phyloP scores from a whole-genome alignment of 2,329 filamentous ascomycete genomes.

The Geoglossum cookeanum region DNA sequence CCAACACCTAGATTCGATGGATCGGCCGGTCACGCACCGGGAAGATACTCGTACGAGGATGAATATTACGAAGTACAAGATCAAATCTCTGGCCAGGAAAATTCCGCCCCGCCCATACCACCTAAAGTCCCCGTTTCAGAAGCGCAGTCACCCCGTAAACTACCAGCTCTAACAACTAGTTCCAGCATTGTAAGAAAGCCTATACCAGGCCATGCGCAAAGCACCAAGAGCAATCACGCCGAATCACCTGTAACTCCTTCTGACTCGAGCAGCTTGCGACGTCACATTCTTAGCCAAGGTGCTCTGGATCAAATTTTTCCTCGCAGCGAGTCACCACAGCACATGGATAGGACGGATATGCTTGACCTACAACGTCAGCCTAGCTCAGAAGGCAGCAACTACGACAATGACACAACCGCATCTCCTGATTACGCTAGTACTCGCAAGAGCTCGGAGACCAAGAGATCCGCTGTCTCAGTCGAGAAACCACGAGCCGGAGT shows the following conservation, averaged over 20 bases:
- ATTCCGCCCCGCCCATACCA: conserved; percentile 7
- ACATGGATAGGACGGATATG: not conserved
- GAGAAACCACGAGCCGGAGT: conserved; percentile 61
- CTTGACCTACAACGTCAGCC: conserved; percentile 7
- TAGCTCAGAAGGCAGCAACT: conserved; percentile 28
- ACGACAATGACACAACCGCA: conserved; percentile 42
- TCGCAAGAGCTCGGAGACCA: conserved; percentile 30
- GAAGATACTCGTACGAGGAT: not conserved
- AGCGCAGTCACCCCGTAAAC: conserved; percentile 6
- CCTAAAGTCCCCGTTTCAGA: conserved; percentile 15
- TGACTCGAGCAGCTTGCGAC: conserved; percentile 22
- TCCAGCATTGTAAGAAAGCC: conserved; percentile 33
- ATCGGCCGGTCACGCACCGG: not conserved
- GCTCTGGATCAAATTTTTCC: conserved; percentile 30
- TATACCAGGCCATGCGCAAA: conserved; percentile 21
- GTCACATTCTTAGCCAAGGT: conserved; percentile 26
- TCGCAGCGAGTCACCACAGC: conserved; percentile 6
- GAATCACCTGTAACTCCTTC: conserved; percentile 15
- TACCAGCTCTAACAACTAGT: conserved; percentile 20
- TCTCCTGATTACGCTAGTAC: conserved; percentile 68
- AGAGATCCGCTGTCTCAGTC: conserved; percentile 18
- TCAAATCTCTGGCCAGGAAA: not conserved
- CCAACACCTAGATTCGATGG: not conserved
- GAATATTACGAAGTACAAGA: not conserved
- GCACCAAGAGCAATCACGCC: conserved; percentile 7